Conservation (phyloP, 306 rosid species). For the Trifolium pratense region DNA sequence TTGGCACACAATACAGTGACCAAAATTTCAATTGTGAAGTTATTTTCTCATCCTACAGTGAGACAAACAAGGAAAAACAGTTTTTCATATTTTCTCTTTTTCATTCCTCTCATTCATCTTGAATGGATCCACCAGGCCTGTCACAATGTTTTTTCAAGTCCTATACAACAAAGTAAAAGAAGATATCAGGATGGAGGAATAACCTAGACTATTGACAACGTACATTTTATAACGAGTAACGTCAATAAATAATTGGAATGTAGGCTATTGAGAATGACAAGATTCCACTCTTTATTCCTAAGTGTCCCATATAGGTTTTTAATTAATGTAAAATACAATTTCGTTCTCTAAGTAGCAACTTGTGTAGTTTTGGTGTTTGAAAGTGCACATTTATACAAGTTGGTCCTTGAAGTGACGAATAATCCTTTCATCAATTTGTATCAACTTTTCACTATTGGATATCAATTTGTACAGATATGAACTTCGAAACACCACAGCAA, state of each 20-base stretch:
- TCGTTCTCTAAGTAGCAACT: neutral
- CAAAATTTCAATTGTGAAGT: slow-evolving; percentile 46
- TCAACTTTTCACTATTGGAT: neutral
- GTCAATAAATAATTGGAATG: neutral
- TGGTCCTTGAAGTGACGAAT: neutral
- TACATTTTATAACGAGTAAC: neutral
- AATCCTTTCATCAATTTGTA: neutral
- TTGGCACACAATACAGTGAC: slow-evolving; percentile 45
- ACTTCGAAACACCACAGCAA: neutral
- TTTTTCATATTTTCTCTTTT: slow-evolving; percentile 6
- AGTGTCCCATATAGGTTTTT: neutral
- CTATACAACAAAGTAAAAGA: slow-evolving; percentile 66
- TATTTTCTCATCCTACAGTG: slow-evolving; percentile 44
- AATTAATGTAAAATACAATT: neutral
- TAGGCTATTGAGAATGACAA: neutral
- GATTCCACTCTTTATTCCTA: neutral
- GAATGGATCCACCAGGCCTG: slow-evolving; percentile 61
- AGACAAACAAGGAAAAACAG: slow-evolving; percentile 42
- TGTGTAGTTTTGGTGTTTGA: neutral
- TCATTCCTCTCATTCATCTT: slow-evolving; percentile 46
- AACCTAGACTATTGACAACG: slow-evolving; percentile 1
- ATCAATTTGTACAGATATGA: neutral
- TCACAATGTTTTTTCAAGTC: slow-evolving; percentile 89
- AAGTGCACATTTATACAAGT: neutral
- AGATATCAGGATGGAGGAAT: slow-evolving; percentile 50